A percentile compares a stretch with the other conserved stretches of the same genome.
Conservation (phyloP, 2,329 filamentous ascomycete genomes). For the Periconia macrospinosa region DNA sequence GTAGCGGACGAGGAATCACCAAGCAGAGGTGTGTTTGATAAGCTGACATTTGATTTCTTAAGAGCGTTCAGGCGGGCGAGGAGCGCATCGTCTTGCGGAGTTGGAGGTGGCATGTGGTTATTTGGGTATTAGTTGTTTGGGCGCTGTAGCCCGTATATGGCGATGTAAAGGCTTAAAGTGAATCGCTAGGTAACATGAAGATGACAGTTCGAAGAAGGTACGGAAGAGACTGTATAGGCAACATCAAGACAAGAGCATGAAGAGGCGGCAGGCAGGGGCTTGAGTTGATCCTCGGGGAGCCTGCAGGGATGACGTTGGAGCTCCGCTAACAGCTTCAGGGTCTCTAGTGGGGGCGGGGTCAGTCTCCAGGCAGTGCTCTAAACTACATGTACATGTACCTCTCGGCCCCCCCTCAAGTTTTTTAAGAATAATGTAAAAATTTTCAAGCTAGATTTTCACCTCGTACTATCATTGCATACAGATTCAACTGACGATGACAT, state of each 20-base stretch:
- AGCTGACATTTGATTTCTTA: conserved; percentile 46
- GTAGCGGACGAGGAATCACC: conserved; percentile 17
- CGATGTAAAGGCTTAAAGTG: not conserved
- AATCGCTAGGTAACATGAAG: not conserved
- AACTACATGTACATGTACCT: too few relatives aligned
- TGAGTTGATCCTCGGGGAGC: not conserved
- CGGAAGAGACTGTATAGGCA: not conserved
- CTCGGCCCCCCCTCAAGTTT: too few relatives aligned
- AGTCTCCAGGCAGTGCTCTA: too few relatives aligned
- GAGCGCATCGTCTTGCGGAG: conserved; percentile 43
- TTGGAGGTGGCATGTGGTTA: conserved; percentile 17
- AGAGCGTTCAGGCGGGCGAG: conserved; percentile 54
- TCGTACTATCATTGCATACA: too few relatives aligned
- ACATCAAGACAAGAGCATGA: not conserved
- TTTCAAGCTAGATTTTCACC: too few relatives aligned
- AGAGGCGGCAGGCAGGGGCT: not conserved
- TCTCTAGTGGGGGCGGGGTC: not conserved
- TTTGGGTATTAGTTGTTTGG: not conserved
- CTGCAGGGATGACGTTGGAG: not conserved
- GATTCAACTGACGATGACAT: too few relatives aligned
- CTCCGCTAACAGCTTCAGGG: not conserved
- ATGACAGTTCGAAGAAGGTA: not conserved
- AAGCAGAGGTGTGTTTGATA: conserved; percentile 27
- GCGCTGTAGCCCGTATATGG: not conserved
- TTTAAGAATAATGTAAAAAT: too few relatives aligned